Percentiles rank a stretch among this genome's conserved stretches.
These are phyloP conservation scores for Salix exigua DNA, from an alignment of 345 rosid species.

Conservation along the genomic window DNA sequence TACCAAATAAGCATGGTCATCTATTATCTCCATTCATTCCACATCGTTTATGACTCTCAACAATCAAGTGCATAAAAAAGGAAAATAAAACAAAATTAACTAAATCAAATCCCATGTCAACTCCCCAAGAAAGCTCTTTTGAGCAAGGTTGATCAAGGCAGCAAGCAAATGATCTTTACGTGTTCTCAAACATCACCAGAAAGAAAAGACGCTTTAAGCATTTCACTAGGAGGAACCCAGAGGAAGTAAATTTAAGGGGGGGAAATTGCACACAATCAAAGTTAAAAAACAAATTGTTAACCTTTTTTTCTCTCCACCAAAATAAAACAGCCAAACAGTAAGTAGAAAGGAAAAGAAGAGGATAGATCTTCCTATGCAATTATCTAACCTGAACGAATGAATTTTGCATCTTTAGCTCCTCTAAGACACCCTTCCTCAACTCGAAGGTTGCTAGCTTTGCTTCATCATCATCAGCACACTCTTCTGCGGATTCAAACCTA, in stretches of 20 bases:
- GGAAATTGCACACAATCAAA: not conserved
- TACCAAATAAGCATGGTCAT: not conserved
- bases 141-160: not conserved
- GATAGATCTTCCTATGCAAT: not conserved
- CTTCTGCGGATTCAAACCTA: constrained; percentile 86
- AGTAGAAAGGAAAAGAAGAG: constrained; percentile 4
- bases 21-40: not conserved
- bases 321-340: not conserved
- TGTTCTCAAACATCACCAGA: not conserved
- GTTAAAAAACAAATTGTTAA: not conserved
- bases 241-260: not conserved
- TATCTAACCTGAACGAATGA: constrained; percentile 61
- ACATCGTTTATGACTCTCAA: not conserved
- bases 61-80: not conserved
- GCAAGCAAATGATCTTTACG: not conserved
- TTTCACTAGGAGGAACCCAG: not conserved
- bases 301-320: not conserved
- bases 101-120: not conserved
- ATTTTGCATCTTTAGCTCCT: constrained; percentile 76
- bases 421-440: constrained; percentile 64
- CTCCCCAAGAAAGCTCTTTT: not conserved
- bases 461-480: constrained; percentile 95
- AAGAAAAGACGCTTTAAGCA: not conserved
- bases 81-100: not conserved
- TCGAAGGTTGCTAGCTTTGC: constrained; percentile 61